A percentile compares a stretch with the other conserved stretches of the same genome.
These are phyloP conservation scores for Poa pratensis DNA, from an alignment of 176 grass and related monocot genomes.

Conservation along the genomic window DNA sequence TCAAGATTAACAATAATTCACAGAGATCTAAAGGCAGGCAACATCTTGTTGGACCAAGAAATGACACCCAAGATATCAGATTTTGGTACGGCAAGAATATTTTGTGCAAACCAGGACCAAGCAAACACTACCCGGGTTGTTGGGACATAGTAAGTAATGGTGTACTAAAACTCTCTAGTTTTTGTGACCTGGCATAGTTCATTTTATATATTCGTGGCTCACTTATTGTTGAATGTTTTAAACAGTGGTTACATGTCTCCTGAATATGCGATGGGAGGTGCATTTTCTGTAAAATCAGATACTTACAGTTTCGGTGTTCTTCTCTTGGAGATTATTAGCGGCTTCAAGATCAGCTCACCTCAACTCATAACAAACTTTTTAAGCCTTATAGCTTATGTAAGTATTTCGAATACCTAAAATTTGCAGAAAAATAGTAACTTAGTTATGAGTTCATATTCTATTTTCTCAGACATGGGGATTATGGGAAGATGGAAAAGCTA, in stretches of 20 bases:
- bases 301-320: not conserved
- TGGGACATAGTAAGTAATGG: not conserved
- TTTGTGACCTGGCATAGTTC: no score
- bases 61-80: not conserved
- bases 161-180: no score
- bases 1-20: constrained; percentile 11
- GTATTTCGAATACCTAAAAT: not conserved
- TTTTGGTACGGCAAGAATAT: not conserved
- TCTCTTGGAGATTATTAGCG: not conserved
- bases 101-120: not conserved
- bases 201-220: no score
- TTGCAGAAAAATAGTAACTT: not conserved
- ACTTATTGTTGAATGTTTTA: no score
- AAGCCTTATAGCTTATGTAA: not conserved
- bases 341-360: not conserved
- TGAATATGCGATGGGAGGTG: not conserved
- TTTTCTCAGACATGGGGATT: not conserved
- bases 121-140: not conserved
- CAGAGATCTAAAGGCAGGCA: not conserved
- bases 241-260: not conserved
- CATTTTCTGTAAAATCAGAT: not conserved
- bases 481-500: not conserved
- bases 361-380: not conserved
- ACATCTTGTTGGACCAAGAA: not conserved
- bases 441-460: not conserved